phyloP scores from a whole-genome alignment of 306 rosid genomes.

The Castanea sativa region DNA sequence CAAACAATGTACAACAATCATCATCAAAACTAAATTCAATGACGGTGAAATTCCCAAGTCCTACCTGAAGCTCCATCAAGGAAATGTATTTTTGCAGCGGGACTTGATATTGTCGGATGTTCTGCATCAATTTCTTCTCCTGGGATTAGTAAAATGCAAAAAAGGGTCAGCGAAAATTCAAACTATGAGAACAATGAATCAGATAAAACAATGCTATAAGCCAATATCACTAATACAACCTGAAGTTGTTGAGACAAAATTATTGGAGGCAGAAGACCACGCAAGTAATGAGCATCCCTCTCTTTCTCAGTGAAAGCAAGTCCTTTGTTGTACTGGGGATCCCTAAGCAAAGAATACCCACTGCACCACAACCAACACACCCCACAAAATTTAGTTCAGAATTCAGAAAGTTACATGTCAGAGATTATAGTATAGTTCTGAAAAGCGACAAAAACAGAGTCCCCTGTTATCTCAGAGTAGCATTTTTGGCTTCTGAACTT shows the following conservation, averaged over 20 bases:
- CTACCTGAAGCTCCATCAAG: conserved; percentile 93
- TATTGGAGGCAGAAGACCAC: conserved; percentile 89
- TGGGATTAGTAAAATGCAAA: conserved; percentile 26
- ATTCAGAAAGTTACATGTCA: neutral
- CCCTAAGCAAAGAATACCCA: conserved; percentile 87
- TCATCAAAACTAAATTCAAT: neutral
- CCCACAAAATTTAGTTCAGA: neutral
- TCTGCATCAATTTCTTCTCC: conserved; percentile 73
- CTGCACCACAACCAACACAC: conserved; percentile 35
- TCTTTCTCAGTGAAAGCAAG: conserved; percentile 84
- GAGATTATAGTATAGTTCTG: neutral
- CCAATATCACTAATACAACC: conserved; percentile 37
- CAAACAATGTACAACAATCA: neutral
- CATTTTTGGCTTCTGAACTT: neutral
- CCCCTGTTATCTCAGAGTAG: neutral
- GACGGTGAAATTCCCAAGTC: conserved; percentile 6
- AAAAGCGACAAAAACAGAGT: neutral
- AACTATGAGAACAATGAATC: neutral
- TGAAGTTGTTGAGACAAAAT: conserved; percentile 69
- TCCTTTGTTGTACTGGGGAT: conserved; percentile 96
- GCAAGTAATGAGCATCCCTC: conserved; percentile 94
- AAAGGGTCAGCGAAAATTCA: neutral
- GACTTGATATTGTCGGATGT: conserved; percentile 68
- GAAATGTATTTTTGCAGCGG: conserved; percentile 85
- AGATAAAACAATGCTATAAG: neutral